Percentiles rank a stretch among this genome's conserved stretches.
Evolutionary conservation across 148 eudicot genomes (phyloP).

Genomic region (Camellia sinensis): DNA sequence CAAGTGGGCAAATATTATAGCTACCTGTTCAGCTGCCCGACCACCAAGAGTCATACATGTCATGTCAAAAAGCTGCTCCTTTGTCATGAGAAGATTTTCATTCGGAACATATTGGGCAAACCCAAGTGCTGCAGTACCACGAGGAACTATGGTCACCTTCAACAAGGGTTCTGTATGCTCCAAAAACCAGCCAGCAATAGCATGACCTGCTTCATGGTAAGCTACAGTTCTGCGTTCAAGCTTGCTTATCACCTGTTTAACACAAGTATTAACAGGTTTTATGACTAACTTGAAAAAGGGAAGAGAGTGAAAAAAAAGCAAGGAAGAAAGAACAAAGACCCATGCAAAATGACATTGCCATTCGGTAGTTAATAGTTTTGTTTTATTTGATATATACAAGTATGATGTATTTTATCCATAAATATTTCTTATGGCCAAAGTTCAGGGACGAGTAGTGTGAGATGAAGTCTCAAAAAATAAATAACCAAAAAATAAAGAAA

Average conservation of each 20-base stretch:
- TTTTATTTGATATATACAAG: too few species aligned
- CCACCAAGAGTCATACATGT: slow-evolving; percentile 98
- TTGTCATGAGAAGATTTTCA: slow-evolving; percentile 90
- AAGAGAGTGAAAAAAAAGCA: not conserved
- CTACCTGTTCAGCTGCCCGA: slow-evolving; percentile 90
- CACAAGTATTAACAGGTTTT: not conserved
- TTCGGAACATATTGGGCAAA: slow-evolving; percentile 90
- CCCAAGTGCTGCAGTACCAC: slow-evolving; percentile 91
- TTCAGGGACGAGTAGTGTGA: too few species aligned
- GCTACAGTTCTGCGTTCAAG: slow-evolving; percentile 82
- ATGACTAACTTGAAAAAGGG: not conserved
- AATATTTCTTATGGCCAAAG: too few species aligned
- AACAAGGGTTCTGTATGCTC: slow-evolving; percentile 86
- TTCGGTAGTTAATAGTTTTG: too few species aligned
- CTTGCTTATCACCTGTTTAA: slow-evolving; percentile 78
- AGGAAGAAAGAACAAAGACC: not conserved
- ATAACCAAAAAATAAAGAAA: too few species aligned
- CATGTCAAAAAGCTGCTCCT: slow-evolving; percentile 91
- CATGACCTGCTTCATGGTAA: slow-evolving; percentile 92
- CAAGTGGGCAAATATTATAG: not conserved
- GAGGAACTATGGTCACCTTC: slow-evolving; percentile 96
- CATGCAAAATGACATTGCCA: not conserved
- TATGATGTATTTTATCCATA: too few species aligned
- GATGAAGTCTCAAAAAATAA: too few species aligned
- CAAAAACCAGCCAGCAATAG: slow-evolving; percentile 83